phyloP scores from a whole-genome alignment of 495 filamentous ascomycete genomes.

The Achaetomiella virescens region DNA sequence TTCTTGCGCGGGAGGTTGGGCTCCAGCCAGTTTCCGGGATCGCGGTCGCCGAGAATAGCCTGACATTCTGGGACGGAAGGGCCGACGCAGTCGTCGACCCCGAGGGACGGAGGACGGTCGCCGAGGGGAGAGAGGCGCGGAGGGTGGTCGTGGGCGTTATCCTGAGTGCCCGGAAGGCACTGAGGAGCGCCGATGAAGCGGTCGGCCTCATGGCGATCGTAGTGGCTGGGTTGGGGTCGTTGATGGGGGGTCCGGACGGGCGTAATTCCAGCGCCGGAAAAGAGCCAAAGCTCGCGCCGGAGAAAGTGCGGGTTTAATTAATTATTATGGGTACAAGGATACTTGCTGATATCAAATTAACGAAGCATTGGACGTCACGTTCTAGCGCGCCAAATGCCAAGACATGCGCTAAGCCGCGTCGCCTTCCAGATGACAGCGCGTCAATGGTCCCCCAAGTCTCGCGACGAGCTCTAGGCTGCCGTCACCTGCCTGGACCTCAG shows the following conservation, averaged over 20 bases:
- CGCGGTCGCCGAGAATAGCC: constrained; percentile 71
- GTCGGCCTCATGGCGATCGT: constrained; percentile 36
- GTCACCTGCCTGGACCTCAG: background rate
- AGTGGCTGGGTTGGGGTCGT: constrained; percentile 1
- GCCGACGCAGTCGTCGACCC: constrained; percentile 8
- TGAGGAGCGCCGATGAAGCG: constrained; percentile 33
- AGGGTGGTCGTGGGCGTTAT: constrained; percentile 30
- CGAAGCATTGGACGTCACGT: background rate
- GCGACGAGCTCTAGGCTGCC: background rate
- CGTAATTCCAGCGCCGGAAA: constrained; percentile 10
- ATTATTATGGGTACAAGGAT: background rate
- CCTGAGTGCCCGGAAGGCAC: constrained; percentile 38
- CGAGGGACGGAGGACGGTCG: constrained; percentile 9
- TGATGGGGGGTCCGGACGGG: constrained; percentile 5
- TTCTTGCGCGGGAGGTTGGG: constrained; percentile 67
- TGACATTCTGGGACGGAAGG: constrained; percentile 32
- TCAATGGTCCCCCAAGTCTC: background rate
- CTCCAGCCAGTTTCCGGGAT: constrained; percentile 64
- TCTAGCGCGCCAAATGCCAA: background rate
- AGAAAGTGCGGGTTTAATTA: background rate
- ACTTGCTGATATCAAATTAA: background rate
- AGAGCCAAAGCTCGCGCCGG: constrained; percentile 1
- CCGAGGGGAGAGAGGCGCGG: constrained; percentile 24
- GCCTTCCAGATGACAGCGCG: constrained; percentile 1
- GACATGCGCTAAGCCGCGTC: background rate